Base-by-base conservation (phyloP, 2,329 filamentous ascomycete genomes). In the Dothidotthia symphoricarpi region DNA sequence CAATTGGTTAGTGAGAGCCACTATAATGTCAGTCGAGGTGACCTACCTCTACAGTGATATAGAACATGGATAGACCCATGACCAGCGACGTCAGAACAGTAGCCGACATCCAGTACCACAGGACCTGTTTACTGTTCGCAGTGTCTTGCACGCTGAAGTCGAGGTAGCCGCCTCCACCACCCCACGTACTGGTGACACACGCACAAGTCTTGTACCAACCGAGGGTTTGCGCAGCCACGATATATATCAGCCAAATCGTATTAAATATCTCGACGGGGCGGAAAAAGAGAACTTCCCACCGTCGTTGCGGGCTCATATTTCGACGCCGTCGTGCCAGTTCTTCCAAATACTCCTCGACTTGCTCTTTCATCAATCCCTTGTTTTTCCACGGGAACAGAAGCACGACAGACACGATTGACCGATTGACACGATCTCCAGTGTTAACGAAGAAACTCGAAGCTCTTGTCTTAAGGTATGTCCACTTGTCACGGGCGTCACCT, bases 191-290 rank as follows among this genome's bases (percentile, higher is more conserved):
- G 2, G 66, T 62, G 30, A 68, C 59, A 47, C 72, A 74, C 12
- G 61, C 41, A 49, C 70, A 74, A 3, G 59, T 71, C 36, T 67
- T 65, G 44, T 69, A 69, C 15, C 52, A 52, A 7, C 71, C 71
- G 11, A 68, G 64, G 0, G 69, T 70, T 37, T 73, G 69, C 3
- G 67, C 66, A 15, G 67, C 24, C 0, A 55, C 52, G 12, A 55
- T 53, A 10, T 50, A 53, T 6, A 51, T 44, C 2, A 73, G 54
- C 63, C 68, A 71, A 6, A 49, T 39, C 1, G 63, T 55, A 27
- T 71, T 73, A 36, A 62, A 35, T 0, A 54, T 30, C 37, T 73
- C 69, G 0, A 66, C 8, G 0, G 65, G 59, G 2, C 53, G 47
- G 24, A 60, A 39, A 49, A 54, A 54, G 57, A 65, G 36, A 55